phyloP scores from a whole-genome alignment of 257 asterid genomes.

The Solanum ossicruentum region DNA sequence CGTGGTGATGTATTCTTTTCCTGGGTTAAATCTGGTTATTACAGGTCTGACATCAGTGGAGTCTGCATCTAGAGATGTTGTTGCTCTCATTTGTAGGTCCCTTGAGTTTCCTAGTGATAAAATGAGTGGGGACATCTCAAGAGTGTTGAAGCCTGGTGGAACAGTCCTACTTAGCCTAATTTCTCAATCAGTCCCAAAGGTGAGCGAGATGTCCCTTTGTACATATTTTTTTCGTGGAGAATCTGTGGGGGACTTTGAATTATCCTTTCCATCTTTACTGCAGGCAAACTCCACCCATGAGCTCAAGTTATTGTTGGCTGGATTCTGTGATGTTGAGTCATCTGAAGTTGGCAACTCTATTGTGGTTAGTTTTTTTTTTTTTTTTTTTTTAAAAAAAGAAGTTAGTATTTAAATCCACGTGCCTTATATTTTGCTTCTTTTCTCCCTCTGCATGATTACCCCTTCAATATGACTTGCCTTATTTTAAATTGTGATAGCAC shows the following conservation, averaged over 20 bases:
- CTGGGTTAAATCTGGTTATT: neutral
- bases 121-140: constrained; percentile 36
- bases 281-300: constrained; percentile 53
- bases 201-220: neutral
- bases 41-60: constrained; percentile 46
- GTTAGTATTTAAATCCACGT: constrained; percentile 12
- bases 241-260: neutral
- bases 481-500: neutral
- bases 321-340: constrained; percentile 58
- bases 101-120: constrained; percentile 42
- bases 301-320: constrained; percentile 64
- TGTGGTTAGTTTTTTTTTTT: constrained; percentile 17
- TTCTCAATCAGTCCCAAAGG: constrained; percentile 24
- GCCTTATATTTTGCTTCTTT: neutral
- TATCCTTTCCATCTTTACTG: constrained; percentile 6
- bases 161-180: constrained; percentile 26
- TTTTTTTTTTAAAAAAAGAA: no score
- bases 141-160: constrained; percentile 73
- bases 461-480: neutral
- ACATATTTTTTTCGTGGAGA: neutral
- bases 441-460: neutral
- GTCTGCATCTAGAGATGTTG: constrained; percentile 42
- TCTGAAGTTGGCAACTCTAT: constrained; percentile 29
- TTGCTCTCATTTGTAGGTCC: constrained; percentile 36
- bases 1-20: neutral